A percentile compares a stretch with the other conserved stretches of the same genome.
phyloP scores from a whole-genome alignment of 2,329 filamentous ascomycete species.

The Microascus cirrosus region DNA sequence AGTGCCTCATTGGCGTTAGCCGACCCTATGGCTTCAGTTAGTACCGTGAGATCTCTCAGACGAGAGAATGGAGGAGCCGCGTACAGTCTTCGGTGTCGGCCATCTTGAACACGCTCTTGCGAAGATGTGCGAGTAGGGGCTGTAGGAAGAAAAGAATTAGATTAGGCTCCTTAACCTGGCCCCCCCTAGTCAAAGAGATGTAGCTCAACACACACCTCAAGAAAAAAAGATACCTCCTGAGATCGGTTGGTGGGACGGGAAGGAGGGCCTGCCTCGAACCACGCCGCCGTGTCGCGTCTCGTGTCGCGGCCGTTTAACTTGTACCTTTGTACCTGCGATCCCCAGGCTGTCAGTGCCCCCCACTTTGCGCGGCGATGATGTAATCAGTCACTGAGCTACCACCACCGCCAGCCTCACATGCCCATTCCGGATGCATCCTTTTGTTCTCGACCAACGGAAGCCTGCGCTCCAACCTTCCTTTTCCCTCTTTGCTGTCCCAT shows the following conservation, averaged over 20 bases:
- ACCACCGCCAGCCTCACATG: not conserved
- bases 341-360: too few relatives aligned
- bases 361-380: not conserved
- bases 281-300: not conserved
- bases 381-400: not conserved
- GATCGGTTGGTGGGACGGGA: not conserved
- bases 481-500: not conserved
- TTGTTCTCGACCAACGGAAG: not conserved
- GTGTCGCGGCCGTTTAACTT: not conserved
- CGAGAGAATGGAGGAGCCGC: not conserved
- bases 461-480: not conserved
- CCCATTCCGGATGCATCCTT: not conserved
- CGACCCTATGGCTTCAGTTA: conserved; percentile 33
- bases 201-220: not conserved
- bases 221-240: not conserved
- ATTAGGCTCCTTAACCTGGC: not conserved
- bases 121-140: not conserved
- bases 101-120: not conserved
- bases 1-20: conserved; percentile 51
- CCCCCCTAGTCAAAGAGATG: not conserved
- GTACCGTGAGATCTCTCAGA: not conserved
- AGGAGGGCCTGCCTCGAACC: not conserved
- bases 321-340: not conserved
- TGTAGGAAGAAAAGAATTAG: not conserved
- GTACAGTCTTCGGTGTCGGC: conserved; percentile 4